Evolutionary conservation across 2,329 filamentous ascomycete species (phyloP).

Genomic region (Torrubiella hemipterigena): DNA sequence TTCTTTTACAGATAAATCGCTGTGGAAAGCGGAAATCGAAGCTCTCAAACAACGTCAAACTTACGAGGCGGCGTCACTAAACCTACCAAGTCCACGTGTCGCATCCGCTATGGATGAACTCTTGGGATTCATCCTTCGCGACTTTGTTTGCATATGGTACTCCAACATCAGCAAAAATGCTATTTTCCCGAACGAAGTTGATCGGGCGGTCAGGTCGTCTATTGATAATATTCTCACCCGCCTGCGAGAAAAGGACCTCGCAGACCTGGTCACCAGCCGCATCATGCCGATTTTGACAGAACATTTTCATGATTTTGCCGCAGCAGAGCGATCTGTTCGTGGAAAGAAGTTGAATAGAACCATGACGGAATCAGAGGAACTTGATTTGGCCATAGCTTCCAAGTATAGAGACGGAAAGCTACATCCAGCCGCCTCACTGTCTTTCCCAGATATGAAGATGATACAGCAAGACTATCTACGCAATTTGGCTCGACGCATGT

Average conservation of each 20-base stretch:
- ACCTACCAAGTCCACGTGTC: slow-evolving; percentile 63
- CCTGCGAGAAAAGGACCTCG: slow-evolving; percentile 65
- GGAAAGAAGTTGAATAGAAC: slow-evolving; percentile 80
- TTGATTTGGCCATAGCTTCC: slow-evolving; percentile 88
- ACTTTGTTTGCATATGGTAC: slow-evolving; percentile 88
- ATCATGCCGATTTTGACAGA: slow-evolving; percentile 79
- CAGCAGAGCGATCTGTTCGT: slow-evolving; percentile 76
- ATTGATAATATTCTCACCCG: slow-evolving; percentile 60
- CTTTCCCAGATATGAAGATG: slow-evolving; percentile 72
- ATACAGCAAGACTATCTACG: slow-evolving; percentile 85
- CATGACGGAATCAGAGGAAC: slow-evolving; percentile 90
- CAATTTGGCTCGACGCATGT: slow-evolving; percentile 55
- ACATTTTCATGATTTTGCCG: slow-evolving; percentile 82
- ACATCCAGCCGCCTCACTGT: slow-evolving; percentile 73
- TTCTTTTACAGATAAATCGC: slow-evolving; percentile 47
- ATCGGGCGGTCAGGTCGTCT: slow-evolving; percentile 63
- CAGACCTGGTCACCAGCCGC: slow-evolving; percentile 69
- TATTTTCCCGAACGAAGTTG: slow-evolving; percentile 76
- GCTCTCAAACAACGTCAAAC: slow-evolving; percentile 52
- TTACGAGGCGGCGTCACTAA: slow-evolving; percentile 60
- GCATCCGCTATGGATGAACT: slow-evolving; percentile 72
- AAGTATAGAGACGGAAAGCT: slow-evolving; percentile 85
- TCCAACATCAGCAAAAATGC: slow-evolving; percentile 69
- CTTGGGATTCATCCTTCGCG: slow-evolving; percentile 62
- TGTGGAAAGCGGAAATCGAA: slow-evolving; percentile 61